A percentile compares a stretch with the other conserved stretches of the same genome.
phyloP scores from a whole-genome alignment of 371 early-diverging fungal species.

The Umbelopsis sp. region DNA sequence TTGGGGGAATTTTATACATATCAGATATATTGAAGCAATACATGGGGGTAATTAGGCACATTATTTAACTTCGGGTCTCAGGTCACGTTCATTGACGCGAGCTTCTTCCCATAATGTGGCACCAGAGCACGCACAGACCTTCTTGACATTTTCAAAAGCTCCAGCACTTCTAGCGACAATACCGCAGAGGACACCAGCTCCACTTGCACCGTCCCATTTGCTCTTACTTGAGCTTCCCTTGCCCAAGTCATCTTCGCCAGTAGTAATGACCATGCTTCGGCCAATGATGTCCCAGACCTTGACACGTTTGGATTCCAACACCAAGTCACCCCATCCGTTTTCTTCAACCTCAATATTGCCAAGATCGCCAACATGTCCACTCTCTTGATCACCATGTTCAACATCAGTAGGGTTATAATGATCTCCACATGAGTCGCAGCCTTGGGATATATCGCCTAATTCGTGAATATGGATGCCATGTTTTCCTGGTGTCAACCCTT shows the following conservation, averaged over 20 bases:
- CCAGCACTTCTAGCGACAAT: conserved; percentile 90
- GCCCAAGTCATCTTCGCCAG: conserved; percentile 58
- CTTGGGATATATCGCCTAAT: conserved; percentile 76
- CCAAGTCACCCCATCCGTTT: conserved; percentile 78
- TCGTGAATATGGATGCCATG: conserved; percentile 80
- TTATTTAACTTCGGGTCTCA: conserved; percentile 2
- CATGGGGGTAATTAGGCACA: background rate
- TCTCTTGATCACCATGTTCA: conserved; percentile 56
- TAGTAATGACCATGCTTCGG: conserved; percentile 76
- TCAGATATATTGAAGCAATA: conserved; percentile 2
- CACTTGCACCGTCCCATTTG: conserved; percentile 60
- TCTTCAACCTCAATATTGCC: conserved; percentile 70
- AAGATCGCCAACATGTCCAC: conserved; percentile 68
- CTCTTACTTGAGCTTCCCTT: conserved; percentile 29
- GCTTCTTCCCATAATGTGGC: conserved; percentile 89
- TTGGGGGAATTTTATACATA: background rate
- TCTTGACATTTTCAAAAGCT: conserved; percentile 86
- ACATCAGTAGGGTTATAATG: conserved; percentile 63
- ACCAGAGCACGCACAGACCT: conserved; percentile 87
- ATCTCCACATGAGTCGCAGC: conserved; percentile 59
- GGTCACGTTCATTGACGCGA: conserved; percentile 26
- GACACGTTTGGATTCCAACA: conserved; percentile 70
- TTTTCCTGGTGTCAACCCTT: conserved; percentile 68
- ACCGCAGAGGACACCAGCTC: conserved; percentile 75
- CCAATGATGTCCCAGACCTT: conserved; percentile 91